Percentiles rank a stretch among this genome's conserved stretches.
Evolutionary conservation across 495 filamentous ascomycete genomes (phyloP).

Genomic region (Lichenothelia convexa): DNA sequence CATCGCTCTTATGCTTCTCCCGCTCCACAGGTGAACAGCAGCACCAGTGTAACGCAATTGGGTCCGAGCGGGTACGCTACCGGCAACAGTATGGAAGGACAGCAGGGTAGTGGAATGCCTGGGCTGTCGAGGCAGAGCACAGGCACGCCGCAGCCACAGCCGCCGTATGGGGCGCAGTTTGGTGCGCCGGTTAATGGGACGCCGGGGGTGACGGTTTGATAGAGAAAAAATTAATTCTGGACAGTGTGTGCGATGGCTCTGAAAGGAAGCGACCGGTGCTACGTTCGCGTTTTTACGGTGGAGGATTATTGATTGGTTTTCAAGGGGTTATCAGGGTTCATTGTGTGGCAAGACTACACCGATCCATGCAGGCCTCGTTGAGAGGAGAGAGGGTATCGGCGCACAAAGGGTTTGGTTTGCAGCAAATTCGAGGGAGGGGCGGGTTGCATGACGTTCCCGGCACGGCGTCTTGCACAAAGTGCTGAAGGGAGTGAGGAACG

Average conservation of each 20-base stretch:
- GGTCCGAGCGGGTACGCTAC: constrained; percentile 13
- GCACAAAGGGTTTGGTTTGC: no score
- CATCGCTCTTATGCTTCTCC: neutral
- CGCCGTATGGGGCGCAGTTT: neutral
- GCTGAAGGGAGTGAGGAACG: no score
- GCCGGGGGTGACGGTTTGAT: neutral
- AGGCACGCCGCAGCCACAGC: neutral
- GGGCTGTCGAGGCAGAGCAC: neutral
- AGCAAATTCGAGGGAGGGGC: no score
- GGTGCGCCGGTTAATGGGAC: neutral
- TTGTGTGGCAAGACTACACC: no score
- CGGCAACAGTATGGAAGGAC: constrained; percentile 11
- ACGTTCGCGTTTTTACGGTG: neutral
- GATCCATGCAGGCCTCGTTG: no score
- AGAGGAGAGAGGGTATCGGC: no score
- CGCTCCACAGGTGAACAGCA: constrained; percentile 3
- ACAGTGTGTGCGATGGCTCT: neutral
- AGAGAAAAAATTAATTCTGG: neutral
- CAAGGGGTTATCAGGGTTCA: neutral
- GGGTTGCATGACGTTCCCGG: no score
- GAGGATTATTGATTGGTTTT: neutral
- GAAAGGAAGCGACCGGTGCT: neutral
- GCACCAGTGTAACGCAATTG: constrained; percentile 7
- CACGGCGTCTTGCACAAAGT: no score
- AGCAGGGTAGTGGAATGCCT: constrained; percentile 9